These are phyloP conservation scores for Lasiodiplodia citricola DNA, from an alignment of 2,329 filamentous ascomycete genomes.

Conservation along the genomic window DNA sequence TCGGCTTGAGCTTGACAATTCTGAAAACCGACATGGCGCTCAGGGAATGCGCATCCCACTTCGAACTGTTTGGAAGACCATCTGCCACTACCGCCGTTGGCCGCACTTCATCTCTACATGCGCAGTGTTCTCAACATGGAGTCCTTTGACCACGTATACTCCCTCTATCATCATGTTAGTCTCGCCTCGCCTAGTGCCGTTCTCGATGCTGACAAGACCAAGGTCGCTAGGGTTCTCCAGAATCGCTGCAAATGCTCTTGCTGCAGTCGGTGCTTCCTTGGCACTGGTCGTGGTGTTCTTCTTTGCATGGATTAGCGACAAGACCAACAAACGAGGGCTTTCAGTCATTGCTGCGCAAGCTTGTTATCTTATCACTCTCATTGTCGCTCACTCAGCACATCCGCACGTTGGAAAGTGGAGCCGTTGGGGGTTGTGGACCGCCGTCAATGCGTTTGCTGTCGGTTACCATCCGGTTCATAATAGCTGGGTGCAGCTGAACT, in stretches of 20 bases:
- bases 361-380: constrained; percentile 53
- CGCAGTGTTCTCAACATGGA: constrained; percentile 60
- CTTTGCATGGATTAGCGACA: constrained; percentile 57
- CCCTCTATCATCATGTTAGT: constrained; percentile 47
- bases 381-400: constrained; percentile 50
- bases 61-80: constrained; percentile 50
- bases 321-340: constrained; percentile 50
- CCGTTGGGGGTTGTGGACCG: constrained; percentile 58
- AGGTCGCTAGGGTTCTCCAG: constrained; percentile 52
- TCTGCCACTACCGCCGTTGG: constrained; percentile 55
- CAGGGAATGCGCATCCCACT: constrained; percentile 47
- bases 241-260: constrained; percentile 55
- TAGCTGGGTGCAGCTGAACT: constrained; percentile 60
- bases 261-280: constrained; percentile 48
- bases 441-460: constrained; percentile 57
- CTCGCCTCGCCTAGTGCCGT: neutral
- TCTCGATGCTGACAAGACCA: neutral
- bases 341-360: constrained; percentile 52
- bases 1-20: constrained; percentile 44
- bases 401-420: constrained; percentile 55
- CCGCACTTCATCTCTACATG: constrained; percentile 54
- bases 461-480: constrained; percentile 62
- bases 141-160: constrained; percentile 58
- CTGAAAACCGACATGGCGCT: constrained; percentile 38
- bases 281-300: constrained; percentile 55